A percentile compares a stretch with the other conserved stretches of the same genome.
These are phyloP conservation scores for Fusarium cicatricum DNA, from an alignment of 2,329 filamentous ascomycete genomes.

Conservation along the genomic window DNA sequence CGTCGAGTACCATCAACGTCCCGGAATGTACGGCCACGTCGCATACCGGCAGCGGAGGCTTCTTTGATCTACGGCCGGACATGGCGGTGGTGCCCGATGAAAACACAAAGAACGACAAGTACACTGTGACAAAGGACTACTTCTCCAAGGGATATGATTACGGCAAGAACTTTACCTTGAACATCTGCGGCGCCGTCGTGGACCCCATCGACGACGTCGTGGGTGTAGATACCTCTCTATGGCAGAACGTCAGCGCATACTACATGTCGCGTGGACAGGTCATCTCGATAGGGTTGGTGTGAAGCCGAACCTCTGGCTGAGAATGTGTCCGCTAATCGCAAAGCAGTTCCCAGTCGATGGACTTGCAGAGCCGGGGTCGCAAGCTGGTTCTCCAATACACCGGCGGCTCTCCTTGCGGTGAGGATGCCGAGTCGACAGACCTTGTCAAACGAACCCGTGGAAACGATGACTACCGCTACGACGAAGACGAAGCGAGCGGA, in stretches of 20 bases:
- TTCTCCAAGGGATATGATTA: conserved; percentile 79
- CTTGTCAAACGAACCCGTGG: conserved; percentile 44
- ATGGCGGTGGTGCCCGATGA: conserved; percentile 56
- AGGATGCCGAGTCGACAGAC: conserved; percentile 48
- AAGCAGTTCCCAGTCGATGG: conserved; percentile 57
- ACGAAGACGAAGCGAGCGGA: conserved; percentile 31
- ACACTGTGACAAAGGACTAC: conserved; percentile 59
- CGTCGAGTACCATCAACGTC: conserved; percentile 53
- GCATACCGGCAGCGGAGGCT: conserved; percentile 62
- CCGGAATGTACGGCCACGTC: conserved; percentile 65
- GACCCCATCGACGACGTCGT: conserved; percentile 69
- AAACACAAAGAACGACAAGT: conserved; percentile 54
- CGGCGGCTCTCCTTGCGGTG: conserved; percentile 77
- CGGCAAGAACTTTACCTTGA: conserved; percentile 82
- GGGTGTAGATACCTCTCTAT: conserved; percentile 68
- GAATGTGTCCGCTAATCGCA: conserved; percentile 19
- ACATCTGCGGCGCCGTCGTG: conserved; percentile 81
- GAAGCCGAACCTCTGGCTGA: conserved; percentile 1
- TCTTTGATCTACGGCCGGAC: conserved; percentile 67
- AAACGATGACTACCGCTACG: conserved; percentile 38
- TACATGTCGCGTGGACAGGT: conserved; percentile 72
- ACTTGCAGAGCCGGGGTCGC: conserved; percentile 68
- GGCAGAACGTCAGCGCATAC: conserved; percentile 81
- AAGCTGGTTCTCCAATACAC: conserved; percentile 82
- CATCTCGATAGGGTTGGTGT: conserved; percentile 76